Percentiles rank a stretch among this genome's conserved stretches.
Evolutionary conservation across 1,284 basidiomycete genomes (phyloP).

Genomic region (Trichosporon sp.): DNA sequence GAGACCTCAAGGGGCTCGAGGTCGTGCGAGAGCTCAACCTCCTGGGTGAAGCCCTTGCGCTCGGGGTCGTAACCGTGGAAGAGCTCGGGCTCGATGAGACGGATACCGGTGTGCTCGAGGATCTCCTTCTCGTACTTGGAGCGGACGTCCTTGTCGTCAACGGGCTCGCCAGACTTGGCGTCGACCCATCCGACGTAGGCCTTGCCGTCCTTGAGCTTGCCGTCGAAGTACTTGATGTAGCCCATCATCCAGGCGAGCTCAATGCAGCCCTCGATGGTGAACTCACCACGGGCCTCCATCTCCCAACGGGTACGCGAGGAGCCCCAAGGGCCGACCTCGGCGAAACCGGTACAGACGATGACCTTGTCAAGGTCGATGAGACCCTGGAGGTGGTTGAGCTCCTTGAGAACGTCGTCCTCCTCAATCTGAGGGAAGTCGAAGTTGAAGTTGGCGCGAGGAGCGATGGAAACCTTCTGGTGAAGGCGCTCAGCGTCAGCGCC

Average conservation of each 20-base stretch:
- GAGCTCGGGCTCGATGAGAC: constrained; percentile 93
- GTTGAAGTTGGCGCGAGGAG: constrained; percentile 95
- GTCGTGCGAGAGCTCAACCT: constrained; percentile 94
- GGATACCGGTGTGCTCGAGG: constrained; percentile 87
- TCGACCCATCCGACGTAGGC: constrained; percentile 98
- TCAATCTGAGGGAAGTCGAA: constrained; percentile 88
- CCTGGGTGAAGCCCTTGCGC: constrained; percentile 95
- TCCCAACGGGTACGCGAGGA: constrained; percentile 99
- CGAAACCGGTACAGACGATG: constrained; percentile 92
- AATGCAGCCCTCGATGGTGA: constrained; percentile 95
- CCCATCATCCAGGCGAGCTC: constrained; percentile 99
- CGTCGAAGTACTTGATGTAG: constrained; percentile 96
- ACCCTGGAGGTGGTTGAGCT: constrained; percentile 76
- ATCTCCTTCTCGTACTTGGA: constrained; percentile 95
- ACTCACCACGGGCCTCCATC: constrained; percentile 91
- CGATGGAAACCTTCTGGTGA: constrained; percentile 87
- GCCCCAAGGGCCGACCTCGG: constrained; percentile 98
- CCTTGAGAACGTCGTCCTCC: constrained; percentile 66
- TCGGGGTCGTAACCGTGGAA: constrained; percentile 97
- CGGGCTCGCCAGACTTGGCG: constrained; percentile 88
- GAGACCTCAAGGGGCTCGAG: constrained; percentile 94
- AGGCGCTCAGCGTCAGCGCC: constrained; percentile 91
- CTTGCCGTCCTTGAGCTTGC: constrained; percentile 86
- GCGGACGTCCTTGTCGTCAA: constrained; percentile 96
- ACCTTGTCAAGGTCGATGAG: constrained; percentile 94